Evolutionary conservation across 345 rosid genomes (phyloP).

Genomic region (Camelina sativa): DNA sequence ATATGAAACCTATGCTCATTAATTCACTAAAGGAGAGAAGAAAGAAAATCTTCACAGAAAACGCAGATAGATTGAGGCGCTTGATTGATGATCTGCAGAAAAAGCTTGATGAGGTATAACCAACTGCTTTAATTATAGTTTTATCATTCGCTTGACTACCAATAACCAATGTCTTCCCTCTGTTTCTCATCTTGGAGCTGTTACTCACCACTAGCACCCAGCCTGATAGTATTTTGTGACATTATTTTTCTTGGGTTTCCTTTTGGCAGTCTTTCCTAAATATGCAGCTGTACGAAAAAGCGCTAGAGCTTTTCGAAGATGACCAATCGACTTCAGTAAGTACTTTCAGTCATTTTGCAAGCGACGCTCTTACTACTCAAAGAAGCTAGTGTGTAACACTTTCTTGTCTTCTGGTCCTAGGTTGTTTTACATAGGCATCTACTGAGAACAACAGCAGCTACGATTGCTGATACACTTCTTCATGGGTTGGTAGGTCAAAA

Average conservation of each 20-base stretch:
- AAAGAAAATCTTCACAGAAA: slow-evolving; percentile 83
- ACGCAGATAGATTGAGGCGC: slow-evolving; percentile 75
- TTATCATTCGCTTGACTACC: slow-evolving; percentile 28
- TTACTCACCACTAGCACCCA: slow-evolving; percentile 20
- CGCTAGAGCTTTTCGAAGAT: slow-evolving; percentile 88
- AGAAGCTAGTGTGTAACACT: slow-evolving; percentile 8
- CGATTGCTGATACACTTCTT: slow-evolving; percentile 69
- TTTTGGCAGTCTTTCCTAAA: slow-evolving; percentile 78
- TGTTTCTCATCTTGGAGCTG: too few relatives aligned
- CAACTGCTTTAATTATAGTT: slow-evolving; percentile 27
- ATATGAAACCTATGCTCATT: slow-evolving; percentile 86
- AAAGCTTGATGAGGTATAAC: slow-evolving; percentile 88
- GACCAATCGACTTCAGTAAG: slow-evolving; percentile 89
- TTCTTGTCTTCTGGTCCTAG: slow-evolving; percentile 49
- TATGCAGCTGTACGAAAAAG: slow-evolving; percentile 91
- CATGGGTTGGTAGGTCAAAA: slow-evolving; percentile 65
- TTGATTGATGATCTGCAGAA: slow-evolving; percentile 85
- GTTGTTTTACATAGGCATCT: slow-evolving; percentile 87
- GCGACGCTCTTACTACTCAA: neutral
- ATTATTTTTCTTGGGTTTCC: slow-evolving; percentile 20
- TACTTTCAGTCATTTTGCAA: slow-evolving; percentile 34
- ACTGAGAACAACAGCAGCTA: slow-evolving; percentile 78
- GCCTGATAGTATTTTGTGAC: slow-evolving; percentile 17
- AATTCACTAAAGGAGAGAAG: slow-evolving; percentile 75
- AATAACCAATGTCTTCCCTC: too few relatives aligned